Evolutionary conservation across 163 green algal genomes (phyloP).

Genomic region (Scenedesmus sp.): DNA sequence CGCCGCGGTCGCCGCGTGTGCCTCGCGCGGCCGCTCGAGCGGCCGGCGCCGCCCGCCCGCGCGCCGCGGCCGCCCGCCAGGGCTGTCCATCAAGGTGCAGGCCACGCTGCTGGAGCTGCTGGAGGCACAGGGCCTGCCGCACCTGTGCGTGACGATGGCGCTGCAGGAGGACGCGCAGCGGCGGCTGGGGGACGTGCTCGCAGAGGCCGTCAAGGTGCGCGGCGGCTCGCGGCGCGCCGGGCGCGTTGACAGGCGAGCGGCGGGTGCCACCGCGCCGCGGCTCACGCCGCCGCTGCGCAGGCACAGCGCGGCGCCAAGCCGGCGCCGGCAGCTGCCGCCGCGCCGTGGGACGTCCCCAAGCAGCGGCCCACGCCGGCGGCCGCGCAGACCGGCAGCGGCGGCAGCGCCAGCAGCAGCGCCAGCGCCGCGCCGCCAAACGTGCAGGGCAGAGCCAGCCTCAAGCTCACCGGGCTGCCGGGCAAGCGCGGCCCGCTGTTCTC

Average conservation of each 20-base stretch:
- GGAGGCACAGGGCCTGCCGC: conserved; percentile 59
- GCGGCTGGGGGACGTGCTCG: conserved; percentile 61
- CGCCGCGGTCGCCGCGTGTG: too few relatives aligned
- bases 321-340: not conserved
- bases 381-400: conserved; percentile 7
- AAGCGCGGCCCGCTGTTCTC: conserved; percentile 27
- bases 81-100: conserved; percentile 44
- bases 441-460: too few relatives aligned
- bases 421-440: not conserved
- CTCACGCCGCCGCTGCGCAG: not conserved
- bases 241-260: too few relatives aligned
- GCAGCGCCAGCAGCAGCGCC: conserved; percentile 18
- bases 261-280: too few relatives aligned
- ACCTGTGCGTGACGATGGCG: conserved; percentile 53
- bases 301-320: conserved; percentile 1
- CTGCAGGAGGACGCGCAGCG: conserved; percentile 40
- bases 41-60: too few relatives aligned
- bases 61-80: too few relatives aligned
- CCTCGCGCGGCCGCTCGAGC: too few relatives aligned
- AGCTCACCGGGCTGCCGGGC: conserved; percentile 26
- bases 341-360: conserved; percentile 20
- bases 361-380: conserved; percentile 5
- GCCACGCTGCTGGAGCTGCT: conserved; percentile 66
- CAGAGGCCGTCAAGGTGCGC: conserved; percentile 59
- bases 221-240: too few relatives aligned